These are phyloP conservation scores for Wallacemonas sp. DNA, from an alignment of 208 protist species.

Conservation along the genomic window DNA sequence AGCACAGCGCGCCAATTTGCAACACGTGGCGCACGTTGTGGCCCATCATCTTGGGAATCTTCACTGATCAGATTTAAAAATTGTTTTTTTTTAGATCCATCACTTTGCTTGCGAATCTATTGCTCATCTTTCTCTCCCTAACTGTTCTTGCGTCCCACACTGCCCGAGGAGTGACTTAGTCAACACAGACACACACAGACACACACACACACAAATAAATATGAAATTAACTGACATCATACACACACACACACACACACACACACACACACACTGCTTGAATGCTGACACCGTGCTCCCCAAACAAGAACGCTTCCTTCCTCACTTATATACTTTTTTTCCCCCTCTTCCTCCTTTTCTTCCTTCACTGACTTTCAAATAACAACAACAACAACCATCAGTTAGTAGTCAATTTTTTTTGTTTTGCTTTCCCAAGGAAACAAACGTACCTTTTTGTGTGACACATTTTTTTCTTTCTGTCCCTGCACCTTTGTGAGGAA, in stretches of 20 bases:
- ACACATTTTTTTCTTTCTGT: not conserved
- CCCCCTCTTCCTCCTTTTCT: too few species aligned
- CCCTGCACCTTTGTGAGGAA: not conserved
- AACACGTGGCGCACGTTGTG: not conserved
- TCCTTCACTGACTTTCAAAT: too few species aligned
- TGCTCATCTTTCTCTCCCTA: conserved; percentile 21
- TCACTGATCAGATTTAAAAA: not conserved
- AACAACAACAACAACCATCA: conserved; percentile 11
- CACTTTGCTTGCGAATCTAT: conserved; percentile 11
- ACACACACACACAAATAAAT: conserved; percentile 14
- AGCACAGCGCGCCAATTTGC: not conserved
- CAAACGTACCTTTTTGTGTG: conserved; percentile 1
- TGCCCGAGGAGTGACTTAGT: too few species aligned
- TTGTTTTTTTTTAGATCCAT: not conserved
- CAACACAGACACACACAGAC: too few species aligned
- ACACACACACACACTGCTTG: too few species aligned
- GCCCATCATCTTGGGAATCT: not conserved
- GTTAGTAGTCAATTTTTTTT: conserved; percentile 6
- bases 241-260: too few species aligned
- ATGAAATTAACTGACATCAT: too few species aligned
- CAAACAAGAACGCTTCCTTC: too few species aligned
- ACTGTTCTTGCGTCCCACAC: too few species aligned
- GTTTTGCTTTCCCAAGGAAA: conserved; percentile 9
- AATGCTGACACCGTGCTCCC: too few species aligned
- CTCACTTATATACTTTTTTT: too few species aligned